Evolutionary conservation across 768 basidiomycete genomes (phyloP), one percentile per base, ranked within the genome.

Genomic region (Leccinellum luteum): DNA sequence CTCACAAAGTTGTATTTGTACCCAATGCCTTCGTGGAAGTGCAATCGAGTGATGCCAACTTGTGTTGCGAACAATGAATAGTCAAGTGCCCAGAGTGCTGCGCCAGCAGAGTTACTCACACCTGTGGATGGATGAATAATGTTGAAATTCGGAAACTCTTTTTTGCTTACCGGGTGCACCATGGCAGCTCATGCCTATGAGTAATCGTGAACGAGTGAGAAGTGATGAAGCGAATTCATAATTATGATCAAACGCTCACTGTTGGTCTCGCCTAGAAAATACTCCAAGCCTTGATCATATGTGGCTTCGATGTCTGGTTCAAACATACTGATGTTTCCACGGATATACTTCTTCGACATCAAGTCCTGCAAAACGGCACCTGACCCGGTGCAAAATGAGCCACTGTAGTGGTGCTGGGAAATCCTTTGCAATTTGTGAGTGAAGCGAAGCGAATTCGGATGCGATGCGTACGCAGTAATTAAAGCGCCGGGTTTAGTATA

Each of bases 31-130:
- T 84, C 76, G 64, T 89, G 86, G 75, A 86, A 86, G 71, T 79
- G 84, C 15, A 85, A 59, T 51, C 79, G 74, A 28, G 78, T 76
- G 27, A 85, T 79, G 4, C 82, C 83, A 10, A 85, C 68, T 60
- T 80, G 79, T 2, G 81, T 71, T 65, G 85, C 83, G 63, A 79
- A 85, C 3, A 90, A 72, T 2, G 79, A 74, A 67, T 89, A 87
- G 66, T 89, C 86, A 57, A 87, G 71, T 12, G 79, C 75, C 87
- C 87, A 89, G 19, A 89, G 69, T 17, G 85, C 83, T 0, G 86
- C 85, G 14, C 86, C 88, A n/a, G 82, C 86, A 1, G 81, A 82
- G 64, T 89, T 85, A 66, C 84, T 85, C 10, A 86, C 85, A 3
- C 82, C 82, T 47, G 80, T 75, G 15, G 45, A 58, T 4, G 4